Base-by-base conservation (phyloP, 2,329 filamentous ascomycete genomes). In the Aspergillus spinulosporus region DNA sequence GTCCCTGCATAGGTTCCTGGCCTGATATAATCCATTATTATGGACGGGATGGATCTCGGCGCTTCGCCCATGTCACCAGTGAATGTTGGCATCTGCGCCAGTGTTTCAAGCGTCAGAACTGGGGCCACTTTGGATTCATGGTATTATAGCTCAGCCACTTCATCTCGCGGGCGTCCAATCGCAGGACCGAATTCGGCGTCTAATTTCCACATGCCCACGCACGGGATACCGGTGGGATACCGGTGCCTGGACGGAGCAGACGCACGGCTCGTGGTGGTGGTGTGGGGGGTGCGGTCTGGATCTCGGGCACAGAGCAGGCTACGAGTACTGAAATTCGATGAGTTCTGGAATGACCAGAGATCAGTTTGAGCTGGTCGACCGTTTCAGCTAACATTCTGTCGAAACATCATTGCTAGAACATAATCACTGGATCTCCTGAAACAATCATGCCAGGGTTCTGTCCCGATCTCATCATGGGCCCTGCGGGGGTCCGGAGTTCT, bases 401-500 rank as follows among this genome's bases (percentile, higher is more conserved):
- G 21, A 21, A 21, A 21, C 21, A 21, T 21, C 21, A 21, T 21
- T 21, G 21, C 21, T 21, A 21, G 21, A 21, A 21, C 21, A 21
- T 21, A 21, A 21, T 21, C 21, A 21, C 21, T 21, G 21, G 21
- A 21, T 21, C 21, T 21, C 46, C 15, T 51, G 39, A 51, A 44
- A 51, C 49, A 14, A 7, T 14, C 29, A n/a, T 29, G 26, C 29
- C 49, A 32, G 11, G 37, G 39, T 11, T 50, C 12, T n/a, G 12
- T 12, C 39, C 29, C 34, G 31, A 40, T 52, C 37, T 37, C 49
- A 52, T 52, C 40, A 43, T 51, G 28, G 37, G 39, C 1, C 8
- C 39, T 12, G 34, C 34, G 34, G 34, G 4, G 34, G 32, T 26
- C 21, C 21, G 21, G 21, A 21, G 39, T 14, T 9, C 15, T 44